Percentiles rank a stretch among this genome's conserved stretches.
Conservation (phyloP, 2,329 filamentous ascomycete species). For the Rhynchosporium agropyri region DNA sequence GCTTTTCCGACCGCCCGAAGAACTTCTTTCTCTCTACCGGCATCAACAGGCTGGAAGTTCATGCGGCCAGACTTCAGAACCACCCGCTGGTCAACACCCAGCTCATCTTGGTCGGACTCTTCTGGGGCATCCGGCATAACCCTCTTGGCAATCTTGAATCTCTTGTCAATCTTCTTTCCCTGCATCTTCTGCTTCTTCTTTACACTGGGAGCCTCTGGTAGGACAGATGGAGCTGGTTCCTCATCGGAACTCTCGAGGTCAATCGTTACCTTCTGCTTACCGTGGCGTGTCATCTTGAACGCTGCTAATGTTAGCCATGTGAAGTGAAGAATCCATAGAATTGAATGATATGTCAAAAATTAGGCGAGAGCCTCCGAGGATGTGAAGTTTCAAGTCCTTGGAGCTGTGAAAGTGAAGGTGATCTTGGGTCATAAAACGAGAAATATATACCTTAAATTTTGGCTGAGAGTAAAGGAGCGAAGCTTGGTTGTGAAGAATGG, state of each 20-base stretch:
- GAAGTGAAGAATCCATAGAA: background rate
- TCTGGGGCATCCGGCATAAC: background rate
- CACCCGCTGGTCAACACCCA: background rate
- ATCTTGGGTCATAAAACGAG: too few species aligned
- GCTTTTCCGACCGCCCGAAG: constrained; percentile 1
- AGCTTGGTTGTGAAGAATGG: too few species aligned
- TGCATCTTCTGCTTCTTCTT: background rate
- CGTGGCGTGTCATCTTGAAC: background rate
- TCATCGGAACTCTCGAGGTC: background rate
- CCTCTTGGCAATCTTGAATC: background rate
- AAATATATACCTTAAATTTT: too few species aligned
- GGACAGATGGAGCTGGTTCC: constrained; percentile 2
- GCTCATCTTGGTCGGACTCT: constrained; percentile 5
- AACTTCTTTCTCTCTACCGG: constrained; percentile 4
- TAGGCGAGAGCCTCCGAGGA: background rate
- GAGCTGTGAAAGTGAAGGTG: too few species aligned
- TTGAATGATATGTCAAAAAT: background rate
- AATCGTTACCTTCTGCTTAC: constrained; percentile 4
- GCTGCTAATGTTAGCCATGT: background rate
- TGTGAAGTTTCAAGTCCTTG: background rate
- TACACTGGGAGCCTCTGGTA: background rate
- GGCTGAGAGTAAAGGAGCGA: too few species aligned
- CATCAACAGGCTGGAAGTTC: background rate
- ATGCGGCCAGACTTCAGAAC: background rate
- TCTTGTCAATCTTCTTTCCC: background rate